These are phyloP conservation scores for Podaxis mareebaensis DNA, from an alignment of 768 basidiomycete species.

Conservation along the genomic window DNA sequence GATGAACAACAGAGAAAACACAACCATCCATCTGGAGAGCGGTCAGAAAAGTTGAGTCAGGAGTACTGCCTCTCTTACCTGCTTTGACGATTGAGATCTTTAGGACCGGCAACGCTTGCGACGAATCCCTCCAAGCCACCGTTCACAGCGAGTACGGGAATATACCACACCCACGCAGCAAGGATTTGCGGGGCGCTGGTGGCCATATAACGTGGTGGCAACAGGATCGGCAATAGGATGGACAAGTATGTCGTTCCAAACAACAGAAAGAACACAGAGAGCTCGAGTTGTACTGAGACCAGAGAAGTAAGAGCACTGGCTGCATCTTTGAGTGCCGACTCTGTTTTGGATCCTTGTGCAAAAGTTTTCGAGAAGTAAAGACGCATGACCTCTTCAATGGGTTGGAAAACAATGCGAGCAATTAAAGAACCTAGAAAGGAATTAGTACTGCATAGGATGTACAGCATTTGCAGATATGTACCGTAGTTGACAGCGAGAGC, in stretches of 20 bases:
- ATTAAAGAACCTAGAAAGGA: constrained; percentile 74
- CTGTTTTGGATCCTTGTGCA: constrained; percentile 21
- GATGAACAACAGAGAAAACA: constrained; percentile 72
- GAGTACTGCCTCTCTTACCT: constrained; percentile 34
- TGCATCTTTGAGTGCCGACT: constrained; percentile 37
- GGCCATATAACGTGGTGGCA: constrained; percentile 66
- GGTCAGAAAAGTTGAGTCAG: constrained; percentile 10
- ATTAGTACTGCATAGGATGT: not conserved
- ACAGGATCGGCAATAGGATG: constrained; percentile 63
- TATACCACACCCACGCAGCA: constrained; percentile 80
- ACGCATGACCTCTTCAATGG: constrained; percentile 90
- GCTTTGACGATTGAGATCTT: constrained; percentile 71
- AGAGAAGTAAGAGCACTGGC: constrained; percentile 55
- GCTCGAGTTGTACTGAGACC: constrained; percentile 62
- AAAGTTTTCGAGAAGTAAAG: constrained; percentile 82
- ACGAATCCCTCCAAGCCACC: constrained; percentile 92
- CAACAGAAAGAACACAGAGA: constrained; percentile 68
- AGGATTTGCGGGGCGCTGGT: constrained; percentile 85
- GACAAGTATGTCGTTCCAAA: constrained; percentile 80
- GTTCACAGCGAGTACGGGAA: constrained; percentile 88
- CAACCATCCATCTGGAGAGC: constrained; percentile 67
- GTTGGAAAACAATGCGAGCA: constrained; percentile 92
- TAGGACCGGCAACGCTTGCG: constrained; percentile 68
- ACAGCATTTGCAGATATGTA: constrained; percentile 31
- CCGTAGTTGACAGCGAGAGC: constrained; percentile 97